A percentile compares a stretch with the other conserved stretches of the same genome.
phyloP scores from a whole-genome alignment of 2,329 filamentous ascomycete species.

The Penicillium sclerotiorum region DNA sequence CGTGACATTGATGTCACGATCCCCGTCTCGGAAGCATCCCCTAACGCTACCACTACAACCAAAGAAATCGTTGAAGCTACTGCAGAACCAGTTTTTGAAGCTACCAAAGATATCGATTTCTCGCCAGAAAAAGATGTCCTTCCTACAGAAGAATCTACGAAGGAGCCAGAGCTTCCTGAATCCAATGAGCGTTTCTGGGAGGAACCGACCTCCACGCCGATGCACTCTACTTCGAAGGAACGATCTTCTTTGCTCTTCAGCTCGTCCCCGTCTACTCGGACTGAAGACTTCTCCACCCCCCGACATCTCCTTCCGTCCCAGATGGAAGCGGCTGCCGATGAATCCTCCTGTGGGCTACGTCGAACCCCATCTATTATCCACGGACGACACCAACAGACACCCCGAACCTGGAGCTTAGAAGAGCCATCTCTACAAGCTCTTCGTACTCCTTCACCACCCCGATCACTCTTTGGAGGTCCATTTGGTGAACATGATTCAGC shows the following conservation, averaged over 20 bases:
- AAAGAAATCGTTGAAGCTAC: conserved; percentile 48
- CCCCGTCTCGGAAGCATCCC: conserved; percentile 49
- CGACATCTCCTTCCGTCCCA: conserved; percentile 19
- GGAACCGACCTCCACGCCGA: conserved; percentile 17
- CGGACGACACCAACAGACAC: conserved; percentile 32
- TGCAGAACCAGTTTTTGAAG: conserved; percentile 8
- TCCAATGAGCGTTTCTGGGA: conserved; percentile 30
- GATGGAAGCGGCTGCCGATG: conserved; percentile 15
- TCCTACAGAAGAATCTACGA: conserved; percentile 8
- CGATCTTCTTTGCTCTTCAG: conserved; percentile 51
- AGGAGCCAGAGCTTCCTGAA: conserved; percentile 13
- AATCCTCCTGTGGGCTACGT: conserved; percentile 31
- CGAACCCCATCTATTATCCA: conserved; percentile 41
- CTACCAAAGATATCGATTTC: conserved; percentile 7
- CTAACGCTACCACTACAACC: conserved; percentile 30
- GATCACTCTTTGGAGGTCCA: conserved; percentile 39
- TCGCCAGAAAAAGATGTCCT: conserved; percentile 10
- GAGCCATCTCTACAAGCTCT: conserved; percentile 21
- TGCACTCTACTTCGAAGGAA: conserved; percentile 37
- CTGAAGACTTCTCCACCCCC: conserved; percentile 15
- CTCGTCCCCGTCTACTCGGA: conserved; percentile 31
- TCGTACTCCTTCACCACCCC: conserved; percentile 31
- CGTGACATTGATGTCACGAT: conserved; percentile 52
- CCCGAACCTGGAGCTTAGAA: conserved; percentile 34
- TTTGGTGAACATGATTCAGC: conserved; percentile 28